Conservation (phyloP, 2,329 filamentous ascomycete genomes). For the Zymoseptoria brevis region DNA sequence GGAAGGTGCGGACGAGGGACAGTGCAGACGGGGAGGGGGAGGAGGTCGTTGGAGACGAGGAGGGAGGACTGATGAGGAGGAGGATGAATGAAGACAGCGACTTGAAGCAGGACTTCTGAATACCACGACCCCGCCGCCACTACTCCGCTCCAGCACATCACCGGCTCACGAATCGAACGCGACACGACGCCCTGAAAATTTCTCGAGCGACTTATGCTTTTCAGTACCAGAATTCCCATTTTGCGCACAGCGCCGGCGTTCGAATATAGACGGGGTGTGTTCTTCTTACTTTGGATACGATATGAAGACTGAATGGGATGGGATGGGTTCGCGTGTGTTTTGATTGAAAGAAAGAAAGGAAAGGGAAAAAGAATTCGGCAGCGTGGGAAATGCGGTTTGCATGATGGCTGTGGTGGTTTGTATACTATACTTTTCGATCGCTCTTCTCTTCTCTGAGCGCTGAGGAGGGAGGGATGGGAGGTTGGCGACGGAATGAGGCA, state of each 20-base stretch:
- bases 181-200: background rate
- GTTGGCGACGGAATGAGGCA: background rate
- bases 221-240: background rate
- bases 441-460: background rate
- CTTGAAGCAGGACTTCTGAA: background rate
- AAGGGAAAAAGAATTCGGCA: background rate
- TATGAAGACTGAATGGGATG: background rate
- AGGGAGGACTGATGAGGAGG: slow-evolving; percentile 7
- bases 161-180: background rate
- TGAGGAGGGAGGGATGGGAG: background rate
- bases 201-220: background rate
- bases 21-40: slow-evolving; percentile 18
- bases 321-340: background rate
- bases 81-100: background rate
- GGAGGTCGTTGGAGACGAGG: slow-evolving; percentile 15
- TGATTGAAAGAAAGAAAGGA: background rate
- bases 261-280: background rate
- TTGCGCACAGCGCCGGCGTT: background rate
- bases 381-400: background rate
- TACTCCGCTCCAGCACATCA: background rate
- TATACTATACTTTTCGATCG: background rate
- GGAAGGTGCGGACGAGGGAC: slow-evolving; percentile 36
- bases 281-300: background rate
- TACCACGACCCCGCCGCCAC: too few relatives aligned
- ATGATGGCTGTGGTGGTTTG: background rate